A percentile compares a stretch with the other conserved stretches of the same genome.
Evolutionary conservation across 202 grass and related monocot species (phyloP).

Genomic region (Hordeum pubiflorum): DNA sequence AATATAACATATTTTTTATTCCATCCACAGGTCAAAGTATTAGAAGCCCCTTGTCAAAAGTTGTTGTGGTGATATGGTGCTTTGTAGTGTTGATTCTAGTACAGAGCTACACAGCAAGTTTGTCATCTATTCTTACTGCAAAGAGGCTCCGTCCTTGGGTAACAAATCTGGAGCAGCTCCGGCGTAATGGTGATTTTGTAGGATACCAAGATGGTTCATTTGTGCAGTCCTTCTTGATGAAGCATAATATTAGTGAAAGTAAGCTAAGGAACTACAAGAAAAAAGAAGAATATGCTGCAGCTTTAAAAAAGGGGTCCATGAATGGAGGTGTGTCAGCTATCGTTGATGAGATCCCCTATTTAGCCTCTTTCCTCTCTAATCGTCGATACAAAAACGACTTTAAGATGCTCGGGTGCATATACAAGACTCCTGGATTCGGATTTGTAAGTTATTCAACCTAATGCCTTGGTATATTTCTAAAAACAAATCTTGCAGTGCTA

Average conservation of each 20-base stretch:
- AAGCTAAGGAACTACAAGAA: slow-evolving; percentile 22
- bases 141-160: slow-evolving; percentile 31
- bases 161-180: slow-evolving; percentile 32
- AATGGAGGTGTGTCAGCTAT: slow-evolving; percentile 44
- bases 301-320: slow-evolving; percentile 30
- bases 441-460: no score
- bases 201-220: slow-evolving; percentile 35
- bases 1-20: not conserved
- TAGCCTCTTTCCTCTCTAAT: slow-evolving; percentile 35
- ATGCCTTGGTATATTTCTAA: no score
- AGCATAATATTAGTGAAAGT: not conserved
- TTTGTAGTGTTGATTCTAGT: slow-evolving; percentile 54
- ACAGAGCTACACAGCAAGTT: slow-evolving; percentile 57
- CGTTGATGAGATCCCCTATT: slow-evolving; percentile 48
- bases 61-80: slow-evolving; percentile 51
- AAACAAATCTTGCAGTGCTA: no score
- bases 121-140: slow-evolving; percentile 54
- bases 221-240: not conserved
- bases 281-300: slow-evolving; percentile 33
- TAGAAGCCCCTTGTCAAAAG: slow-evolving; percentile 33
- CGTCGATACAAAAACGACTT: no score
- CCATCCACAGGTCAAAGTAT: slow-evolving; percentile 28
- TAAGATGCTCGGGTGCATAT: no score
- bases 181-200: slow-evolving; percentile 8
- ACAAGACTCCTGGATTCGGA: no score